Evolutionary conservation across 202 grass and related monocot species (phyloP).

Genomic region (Carex arenaria): DNA sequence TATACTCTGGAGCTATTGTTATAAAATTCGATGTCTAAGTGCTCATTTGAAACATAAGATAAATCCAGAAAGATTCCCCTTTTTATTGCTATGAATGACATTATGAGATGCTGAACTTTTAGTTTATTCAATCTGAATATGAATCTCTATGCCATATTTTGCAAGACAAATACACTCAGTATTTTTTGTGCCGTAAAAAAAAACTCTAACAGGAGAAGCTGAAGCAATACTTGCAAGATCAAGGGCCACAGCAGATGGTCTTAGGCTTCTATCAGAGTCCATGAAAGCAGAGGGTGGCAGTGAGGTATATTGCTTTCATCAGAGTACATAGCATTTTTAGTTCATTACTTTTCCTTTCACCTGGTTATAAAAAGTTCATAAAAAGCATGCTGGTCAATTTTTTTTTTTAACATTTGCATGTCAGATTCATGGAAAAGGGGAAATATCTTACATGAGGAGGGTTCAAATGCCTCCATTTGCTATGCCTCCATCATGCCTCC

Average conservation of each 20-base stretch:
- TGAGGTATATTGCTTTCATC: slow-evolving; percentile 59
- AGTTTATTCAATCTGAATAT: not conserved
- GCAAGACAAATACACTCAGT: not conserved
- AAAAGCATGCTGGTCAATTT: not conserved
- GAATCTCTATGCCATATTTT: slow-evolving; percentile 7
- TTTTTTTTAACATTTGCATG: not conserved
- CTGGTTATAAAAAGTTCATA: not conserved
- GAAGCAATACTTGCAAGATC: slow-evolving; percentile 84
- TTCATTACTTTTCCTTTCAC: not conserved
- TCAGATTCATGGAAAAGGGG: not conserved
- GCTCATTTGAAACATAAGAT: not conserved
- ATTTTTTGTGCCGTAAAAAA: not conserved
- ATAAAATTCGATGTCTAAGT: not conserved
- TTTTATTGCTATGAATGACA: not conserved
- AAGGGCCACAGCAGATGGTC: slow-evolving; percentile 62
- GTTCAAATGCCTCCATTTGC: too few species aligned
- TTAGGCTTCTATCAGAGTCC: slow-evolving; percentile 60
- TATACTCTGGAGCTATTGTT: not conserved
- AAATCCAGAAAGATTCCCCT: not conserved
- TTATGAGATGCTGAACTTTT: not conserved
- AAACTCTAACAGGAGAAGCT: slow-evolving; percentile 63
- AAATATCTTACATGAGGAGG: too few species aligned
- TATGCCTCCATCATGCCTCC: too few species aligned
- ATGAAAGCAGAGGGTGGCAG: slow-evolving; percentile 69
- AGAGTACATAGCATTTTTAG: slow-evolving; percentile 37